Percentiles rank a stretch among this genome's conserved stretches.
Evolutionary conservation across 352 stramenopile species (phyloP).

Genomic region (Phytophthora idaei): DNA sequence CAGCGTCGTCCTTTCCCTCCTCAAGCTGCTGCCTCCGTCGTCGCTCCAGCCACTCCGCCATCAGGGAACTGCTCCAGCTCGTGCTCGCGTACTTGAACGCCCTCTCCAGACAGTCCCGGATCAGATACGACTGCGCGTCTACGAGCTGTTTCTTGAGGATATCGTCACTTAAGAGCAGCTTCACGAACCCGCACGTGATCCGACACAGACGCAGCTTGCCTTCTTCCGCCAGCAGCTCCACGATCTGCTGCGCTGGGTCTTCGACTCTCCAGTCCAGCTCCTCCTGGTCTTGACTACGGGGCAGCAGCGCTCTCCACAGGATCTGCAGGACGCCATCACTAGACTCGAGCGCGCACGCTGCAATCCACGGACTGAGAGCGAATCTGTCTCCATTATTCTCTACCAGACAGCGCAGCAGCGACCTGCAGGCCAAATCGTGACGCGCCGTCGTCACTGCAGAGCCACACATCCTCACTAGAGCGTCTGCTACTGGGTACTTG

Average conservation of each 20-base stretch:
- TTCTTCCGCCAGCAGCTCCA: constrained; percentile 59
- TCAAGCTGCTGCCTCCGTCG: constrained; percentile 18
- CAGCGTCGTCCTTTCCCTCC: constrained; percentile 1
- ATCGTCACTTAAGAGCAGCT: constrained; percentile 44
- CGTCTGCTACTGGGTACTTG: constrained; percentile 76
- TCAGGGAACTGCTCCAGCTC: constrained; percentile 45
- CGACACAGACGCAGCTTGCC: constrained; percentile 44
- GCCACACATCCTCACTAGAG: constrained; percentile 54
- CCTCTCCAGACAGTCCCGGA: constrained; percentile 55
- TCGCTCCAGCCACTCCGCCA: constrained; percentile 38
- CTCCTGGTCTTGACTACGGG: constrained; percentile 12
- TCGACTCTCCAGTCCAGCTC: constrained; percentile 45
- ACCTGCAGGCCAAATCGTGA: constrained; percentile 70
- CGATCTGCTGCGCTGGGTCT: constrained; percentile 53
- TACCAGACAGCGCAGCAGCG: constrained; percentile 75
- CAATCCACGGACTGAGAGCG: constrained; percentile 77
- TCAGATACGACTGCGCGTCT: constrained; percentile 40
- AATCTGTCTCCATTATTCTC: constrained; percentile 81
- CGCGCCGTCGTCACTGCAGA: constrained; percentile 20
- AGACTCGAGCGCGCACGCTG: constrained; percentile 60
- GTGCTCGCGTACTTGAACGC: constrained; percentile 52
- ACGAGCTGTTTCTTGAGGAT: constrained; percentile 31
- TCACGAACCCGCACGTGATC: constrained; percentile 50
- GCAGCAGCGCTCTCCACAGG: constrained; percentile 58
- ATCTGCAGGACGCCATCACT: constrained; percentile 54